Evolutionary conservation across 176 grass and related monocot species (phyloP).

Genomic region (Poa pratensis): DNA sequence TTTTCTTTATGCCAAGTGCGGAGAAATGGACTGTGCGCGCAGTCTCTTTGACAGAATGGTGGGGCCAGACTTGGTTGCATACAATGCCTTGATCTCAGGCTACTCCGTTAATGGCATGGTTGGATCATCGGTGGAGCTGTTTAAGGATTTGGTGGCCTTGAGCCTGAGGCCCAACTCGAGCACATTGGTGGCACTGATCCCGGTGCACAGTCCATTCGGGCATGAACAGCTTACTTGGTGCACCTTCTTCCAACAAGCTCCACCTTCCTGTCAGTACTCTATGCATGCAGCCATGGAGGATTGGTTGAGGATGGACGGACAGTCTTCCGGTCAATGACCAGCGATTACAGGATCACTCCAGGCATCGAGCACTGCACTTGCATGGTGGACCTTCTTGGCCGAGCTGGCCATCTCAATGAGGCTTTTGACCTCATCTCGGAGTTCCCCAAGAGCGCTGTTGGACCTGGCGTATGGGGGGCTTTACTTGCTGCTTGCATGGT

Average conservation of each 20-base stretch:
- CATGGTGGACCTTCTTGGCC: constrained; percentile 90
- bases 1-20: constrained; percentile 75
- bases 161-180: constrained; percentile 55
- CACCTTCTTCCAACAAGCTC: constrained; percentile 59
- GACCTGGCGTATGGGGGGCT: constrained; percentile 82
- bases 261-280: constrained; percentile 77
- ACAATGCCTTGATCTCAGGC: constrained; percentile 80
- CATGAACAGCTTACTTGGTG: constrained; percentile 54
- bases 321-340: constrained; percentile 63
- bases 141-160: constrained; percentile 49
- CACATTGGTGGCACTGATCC: constrained; percentile 67
- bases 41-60: constrained; percentile 66
- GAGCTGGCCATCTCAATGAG: constrained; percentile 68
- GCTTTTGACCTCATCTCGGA: constrained; percentile 70
- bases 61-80: constrained; percentile 63
- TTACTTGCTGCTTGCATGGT: constrained; percentile 86
- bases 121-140: constrained; percentile 61
- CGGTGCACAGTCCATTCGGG: constrained; percentile 62
- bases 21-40: constrained; percentile 40
- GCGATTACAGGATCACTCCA: constrained; percentile 50
- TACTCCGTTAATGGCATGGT: constrained; percentile 61
- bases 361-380: constrained; percentile 79
- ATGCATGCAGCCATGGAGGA: constrained; percentile 81
- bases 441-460: constrained; percentile 56
- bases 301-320: constrained; percentile 65